These are phyloP conservation scores for Paramecium bursaria DNA, from an alignment of 73 alveolate species.

Conservation along the genomic window DNA sequence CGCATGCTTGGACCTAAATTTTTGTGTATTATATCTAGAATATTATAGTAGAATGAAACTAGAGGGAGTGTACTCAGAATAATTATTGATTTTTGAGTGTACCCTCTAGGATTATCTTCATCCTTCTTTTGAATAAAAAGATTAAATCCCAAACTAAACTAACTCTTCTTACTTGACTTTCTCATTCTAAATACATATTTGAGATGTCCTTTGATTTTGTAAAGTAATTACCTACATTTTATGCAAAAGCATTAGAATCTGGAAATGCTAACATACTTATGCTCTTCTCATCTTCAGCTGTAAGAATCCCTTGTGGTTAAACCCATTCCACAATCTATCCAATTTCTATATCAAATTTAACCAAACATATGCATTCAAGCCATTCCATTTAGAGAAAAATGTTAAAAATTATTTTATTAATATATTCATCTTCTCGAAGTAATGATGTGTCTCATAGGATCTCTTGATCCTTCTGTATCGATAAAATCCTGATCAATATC, in stretches of 20 bases:
- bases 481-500: too few relatives aligned
- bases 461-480: too few relatives aligned
- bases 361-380: slow-evolving; percentile 65
- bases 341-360: slow-evolving; percentile 66
- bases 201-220: background rate
- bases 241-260: slow-evolving; percentile 69
- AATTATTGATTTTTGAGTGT: slow-evolving; percentile 57
- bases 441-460: too few relatives aligned
- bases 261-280: slow-evolving; percentile 65
- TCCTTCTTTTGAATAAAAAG: slow-evolving; percentile 58
- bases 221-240: slow-evolving; percentile 46
- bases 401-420: too few relatives aligned
- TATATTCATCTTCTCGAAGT: too few relatives aligned
- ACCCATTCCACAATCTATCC: slow-evolving; percentile 65
- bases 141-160: slow-evolving; percentile 60
- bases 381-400: too few relatives aligned
- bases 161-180: slow-evolving; percentile 40
- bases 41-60: slow-evolving; percentile 47
- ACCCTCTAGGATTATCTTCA: slow-evolving; percentile 68
- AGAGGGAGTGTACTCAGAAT: slow-evolving; percentile 60
- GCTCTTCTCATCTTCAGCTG: slow-evolving; percentile 45
- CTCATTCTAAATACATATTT: slow-evolving; percentile 67
- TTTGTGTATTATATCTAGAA: slow-evolving; percentile 30
- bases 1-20: slow-evolving; percentile 52
- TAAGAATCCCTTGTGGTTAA: slow-evolving; percentile 47